Percentiles rank a stretch among this genome's conserved stretches.
phyloP scores from a whole-genome alignment of 2,329 filamentous ascomycete species.

The Xylaria sp. region DNA sequence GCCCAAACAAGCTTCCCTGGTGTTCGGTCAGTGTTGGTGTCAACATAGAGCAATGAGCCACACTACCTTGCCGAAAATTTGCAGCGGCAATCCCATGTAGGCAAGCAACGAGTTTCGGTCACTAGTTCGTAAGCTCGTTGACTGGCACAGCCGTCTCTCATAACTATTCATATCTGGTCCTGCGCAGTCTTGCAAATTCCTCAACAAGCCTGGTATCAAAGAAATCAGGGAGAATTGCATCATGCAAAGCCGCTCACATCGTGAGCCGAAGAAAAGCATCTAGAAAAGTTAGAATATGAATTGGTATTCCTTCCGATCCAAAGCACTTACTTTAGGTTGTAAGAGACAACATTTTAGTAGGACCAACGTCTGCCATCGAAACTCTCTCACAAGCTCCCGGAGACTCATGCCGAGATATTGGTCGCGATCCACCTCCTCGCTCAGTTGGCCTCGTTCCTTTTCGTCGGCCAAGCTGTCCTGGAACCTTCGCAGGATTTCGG shows the following conservation, averaged over 20 bases:
- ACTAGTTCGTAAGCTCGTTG: slow-evolving; percentile 89
- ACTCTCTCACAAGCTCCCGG: slow-evolving; percentile 91
- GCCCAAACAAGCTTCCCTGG: slow-evolving; percentile 91
- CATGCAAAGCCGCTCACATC: slow-evolving; percentile 96
- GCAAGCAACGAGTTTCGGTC: slow-evolving; percentile 88
- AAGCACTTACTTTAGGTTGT: slow-evolving; percentile 81
- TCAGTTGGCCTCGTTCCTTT: slow-evolving; percentile 64
- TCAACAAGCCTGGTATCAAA: slow-evolving; percentile 90
- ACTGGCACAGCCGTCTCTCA: slow-evolving; percentile 76
- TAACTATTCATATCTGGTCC: slow-evolving; percentile 91
- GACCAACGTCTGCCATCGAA: slow-evolving; percentile 92
- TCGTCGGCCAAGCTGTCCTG: slow-evolving; percentile 85
- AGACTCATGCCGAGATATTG: slow-evolving; percentile 90
- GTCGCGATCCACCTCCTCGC: slow-evolving; percentile 79
- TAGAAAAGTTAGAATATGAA: slow-evolving; percentile 51
- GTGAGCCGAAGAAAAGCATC: slow-evolving; percentile 99
- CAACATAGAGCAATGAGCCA: neutral
- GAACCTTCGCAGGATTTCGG: slow-evolving; percentile 89
- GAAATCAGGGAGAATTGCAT: slow-evolving; percentile 97
- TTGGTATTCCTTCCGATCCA: no score
- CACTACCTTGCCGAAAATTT: slow-evolving; percentile 88
- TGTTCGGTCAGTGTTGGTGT: slow-evolving; percentile 22
- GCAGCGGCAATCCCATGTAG: slow-evolving; percentile 94
- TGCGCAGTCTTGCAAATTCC: slow-evolving; percentile 92
- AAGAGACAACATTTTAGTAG: slow-evolving; percentile 92